These are phyloP conservation scores for Capsicum pubescens DNA, from an alignment of 257 asterid species.

Conservation along the genomic window DNA sequence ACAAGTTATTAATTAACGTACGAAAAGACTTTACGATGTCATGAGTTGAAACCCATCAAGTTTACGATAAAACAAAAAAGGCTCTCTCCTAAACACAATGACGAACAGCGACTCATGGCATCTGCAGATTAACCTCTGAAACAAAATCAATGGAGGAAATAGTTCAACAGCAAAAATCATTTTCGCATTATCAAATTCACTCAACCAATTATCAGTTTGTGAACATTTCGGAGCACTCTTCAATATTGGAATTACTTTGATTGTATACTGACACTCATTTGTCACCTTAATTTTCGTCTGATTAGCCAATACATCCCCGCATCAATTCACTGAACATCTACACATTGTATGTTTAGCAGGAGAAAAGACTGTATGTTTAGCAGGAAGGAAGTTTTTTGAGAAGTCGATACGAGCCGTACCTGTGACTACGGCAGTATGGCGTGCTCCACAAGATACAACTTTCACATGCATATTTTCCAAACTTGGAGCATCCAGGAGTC, in stretches of 20 bases:
- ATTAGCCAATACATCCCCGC: not conserved
- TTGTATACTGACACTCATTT: not conserved
- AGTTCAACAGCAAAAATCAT: not conserved
- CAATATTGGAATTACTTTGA: not conserved
- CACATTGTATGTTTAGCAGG: not conserved
- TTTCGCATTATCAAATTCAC: not conserved
- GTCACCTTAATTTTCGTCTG: constrained; percentile 4
- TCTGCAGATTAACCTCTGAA: not conserved
- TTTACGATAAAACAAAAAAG: not conserved
- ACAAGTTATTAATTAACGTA: not conserved
- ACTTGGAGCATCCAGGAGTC: constrained; percentile 82
- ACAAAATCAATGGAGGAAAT: not conserved
- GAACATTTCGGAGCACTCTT: not conserved
- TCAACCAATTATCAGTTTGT: not conserved
- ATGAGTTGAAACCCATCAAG: not conserved
- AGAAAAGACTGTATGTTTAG: not conserved
- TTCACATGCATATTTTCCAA: constrained; percentile 79
- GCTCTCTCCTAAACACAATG: not conserved
- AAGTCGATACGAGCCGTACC: constrained; percentile 46
- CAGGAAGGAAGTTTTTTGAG: not conserved
- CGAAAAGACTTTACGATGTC: not conserved
- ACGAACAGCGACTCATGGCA: not conserved
- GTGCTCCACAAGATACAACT: constrained; percentile 94
- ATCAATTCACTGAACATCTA: not conserved
- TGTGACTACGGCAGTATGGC: constrained; percentile 84